Evolutionary conservation across 2,329 filamentous ascomycete species (phyloP), one percentile per base, ranked within the genome.

Genomic region (Aureobasidium mangrovei): DNA sequence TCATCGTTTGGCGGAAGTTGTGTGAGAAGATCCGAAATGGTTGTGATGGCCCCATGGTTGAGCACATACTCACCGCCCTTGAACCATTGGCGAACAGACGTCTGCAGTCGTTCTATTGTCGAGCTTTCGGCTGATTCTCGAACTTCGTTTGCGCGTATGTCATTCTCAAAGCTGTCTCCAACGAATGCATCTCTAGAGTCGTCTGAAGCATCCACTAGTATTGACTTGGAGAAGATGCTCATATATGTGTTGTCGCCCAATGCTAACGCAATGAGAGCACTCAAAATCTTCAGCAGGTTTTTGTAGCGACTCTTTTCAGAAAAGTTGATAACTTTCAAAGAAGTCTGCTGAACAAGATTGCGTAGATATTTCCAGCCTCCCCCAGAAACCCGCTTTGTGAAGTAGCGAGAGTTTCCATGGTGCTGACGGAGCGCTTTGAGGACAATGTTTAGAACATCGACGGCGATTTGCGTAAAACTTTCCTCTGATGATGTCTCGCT

Each of bases 371-470:
- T 77, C 84, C 89, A 95, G 3, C 91, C 90, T 55, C 84, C 86
- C 26, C 81, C 83, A 56, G 87, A 80, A 31, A 94, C 82, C 60
- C 82, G 78, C 60, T 83, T 84, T 56, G 82, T 80, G 67, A 97
- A 97, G 72, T 91, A 96, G 61, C 87, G 82, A 64, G 85, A 81
- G 70, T 97, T 98, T 24, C 91, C 91, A 44, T 85, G 78, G 68
- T 97, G 90, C 43, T 83, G 82, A 53, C 82, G 80, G 60, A 98
- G 78, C 10, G 83, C 83, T 45, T 85, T 84, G 1, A 86, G 84
- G 29, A 97, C 72, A 10, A 93, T 81, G 32, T 82, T 82, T 38
- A 93, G 74, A n/a, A 86, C 78, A 26, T 54, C 53, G 7, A 41
- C 27, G 10, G 9, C 36, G 12, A 48, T 24, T n/a, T 48, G 53